These are phyloP conservation scores for Trichoderma sp. DNA, from an alignment of 2,329 filamentous ascomycete species.

Conservation along the genomic window DNA sequence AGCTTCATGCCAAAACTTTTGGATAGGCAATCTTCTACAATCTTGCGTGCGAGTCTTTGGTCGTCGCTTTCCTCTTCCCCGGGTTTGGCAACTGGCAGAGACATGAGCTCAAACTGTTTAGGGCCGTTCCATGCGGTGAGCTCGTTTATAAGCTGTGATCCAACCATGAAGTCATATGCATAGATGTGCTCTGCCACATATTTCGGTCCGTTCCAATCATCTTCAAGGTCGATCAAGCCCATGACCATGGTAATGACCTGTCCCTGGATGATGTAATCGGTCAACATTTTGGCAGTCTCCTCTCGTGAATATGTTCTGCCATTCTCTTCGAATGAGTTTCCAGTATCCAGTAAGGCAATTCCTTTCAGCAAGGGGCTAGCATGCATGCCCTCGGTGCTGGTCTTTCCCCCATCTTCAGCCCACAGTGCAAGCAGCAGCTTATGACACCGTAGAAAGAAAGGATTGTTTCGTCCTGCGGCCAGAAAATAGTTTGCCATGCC, in stretches of 20 bases:
- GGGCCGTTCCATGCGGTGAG: conserved; percentile 51
- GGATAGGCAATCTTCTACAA: conserved; percentile 51
- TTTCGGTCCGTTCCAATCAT: conserved; percentile 52
- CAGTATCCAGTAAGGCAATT: conserved; percentile 36
- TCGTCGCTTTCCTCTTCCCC: conserved; percentile 37
- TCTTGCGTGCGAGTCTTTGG: conserved; percentile 47
- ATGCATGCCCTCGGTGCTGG: conserved; percentile 52
- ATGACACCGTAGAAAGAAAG: conserved; percentile 48
- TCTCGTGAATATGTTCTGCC: conserved; percentile 36
- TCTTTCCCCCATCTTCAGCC: conserved; percentile 43
- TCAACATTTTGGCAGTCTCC: conserved; percentile 43
- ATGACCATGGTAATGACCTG: conserved; percentile 52
- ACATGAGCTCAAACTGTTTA: conserved; percentile 51
- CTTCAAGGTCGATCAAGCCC: conserved; percentile 49
- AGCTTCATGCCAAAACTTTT: conserved; percentile 56
- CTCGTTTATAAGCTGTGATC: conserved; percentile 52
- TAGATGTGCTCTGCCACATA: conserved; percentile 51
- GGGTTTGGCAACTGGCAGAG: conserved; percentile 33
- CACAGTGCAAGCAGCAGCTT: conserved; percentile 51
- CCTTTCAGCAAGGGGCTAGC: conserved; percentile 46
- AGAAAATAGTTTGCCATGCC: conserved; percentile 52
- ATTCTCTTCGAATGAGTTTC: conserved; percentile 25
- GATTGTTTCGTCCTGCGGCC: conserved; percentile 38
- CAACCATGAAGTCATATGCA: conserved; percentile 49
- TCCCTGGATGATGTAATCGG: conserved; percentile 58